These are phyloP conservation scores for Floccularia luteovirens DNA, from an alignment of 768 basidiomycete species.

Conservation along the genomic window DNA sequence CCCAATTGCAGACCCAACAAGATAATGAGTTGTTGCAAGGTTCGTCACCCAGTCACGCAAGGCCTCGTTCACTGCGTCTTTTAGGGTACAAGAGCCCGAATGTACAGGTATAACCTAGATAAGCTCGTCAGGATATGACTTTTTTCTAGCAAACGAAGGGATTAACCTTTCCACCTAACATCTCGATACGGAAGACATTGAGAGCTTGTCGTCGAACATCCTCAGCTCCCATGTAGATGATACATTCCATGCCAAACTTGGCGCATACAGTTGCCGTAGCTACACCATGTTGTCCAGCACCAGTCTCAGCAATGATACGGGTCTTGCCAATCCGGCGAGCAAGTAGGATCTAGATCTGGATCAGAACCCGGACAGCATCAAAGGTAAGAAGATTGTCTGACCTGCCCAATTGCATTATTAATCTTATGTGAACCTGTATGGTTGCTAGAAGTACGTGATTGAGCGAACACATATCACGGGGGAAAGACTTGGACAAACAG, in stretches of 20 bases:
- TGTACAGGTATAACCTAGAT: constrained; percentile 83
- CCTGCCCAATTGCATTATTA: constrained; percentile 97
- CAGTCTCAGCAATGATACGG: constrained; percentile 97
- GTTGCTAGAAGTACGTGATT: constrained; percentile 45
- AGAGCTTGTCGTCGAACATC: constrained; percentile 93
- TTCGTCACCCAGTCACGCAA: constrained; percentile 99
- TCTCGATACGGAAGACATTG: constrained; percentile 96
- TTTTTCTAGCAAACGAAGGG: neutral
- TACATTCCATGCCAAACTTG: constrained; percentile 89
- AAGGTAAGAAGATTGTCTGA: constrained; percentile 16
- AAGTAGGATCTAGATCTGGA: constrained; percentile 67
- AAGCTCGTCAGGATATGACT: neutral
- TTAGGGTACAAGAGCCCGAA: constrained; percentile 91
- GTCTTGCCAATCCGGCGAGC: constrained; percentile 93
- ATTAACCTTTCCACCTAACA: constrained; percentile 86
- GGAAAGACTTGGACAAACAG: constrained; percentile 37
- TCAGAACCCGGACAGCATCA: neutral
- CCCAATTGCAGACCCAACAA: constrained; percentile 95
- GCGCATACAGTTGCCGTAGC: constrained; percentile 98
- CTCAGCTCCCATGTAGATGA: constrained; percentile 98
- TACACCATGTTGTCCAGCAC: constrained; percentile 98
- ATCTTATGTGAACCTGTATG: constrained; percentile 99
- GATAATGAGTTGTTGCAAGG: constrained; percentile 88
- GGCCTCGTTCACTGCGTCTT: constrained; percentile 98
- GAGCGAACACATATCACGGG: constrained; percentile 3